A percentile compares a stretch with the other conserved stretches of the same genome.
phyloP scores from a whole-genome alignment of 2,329 filamentous ascomycete species.

The Fonsecaea monophora region DNA sequence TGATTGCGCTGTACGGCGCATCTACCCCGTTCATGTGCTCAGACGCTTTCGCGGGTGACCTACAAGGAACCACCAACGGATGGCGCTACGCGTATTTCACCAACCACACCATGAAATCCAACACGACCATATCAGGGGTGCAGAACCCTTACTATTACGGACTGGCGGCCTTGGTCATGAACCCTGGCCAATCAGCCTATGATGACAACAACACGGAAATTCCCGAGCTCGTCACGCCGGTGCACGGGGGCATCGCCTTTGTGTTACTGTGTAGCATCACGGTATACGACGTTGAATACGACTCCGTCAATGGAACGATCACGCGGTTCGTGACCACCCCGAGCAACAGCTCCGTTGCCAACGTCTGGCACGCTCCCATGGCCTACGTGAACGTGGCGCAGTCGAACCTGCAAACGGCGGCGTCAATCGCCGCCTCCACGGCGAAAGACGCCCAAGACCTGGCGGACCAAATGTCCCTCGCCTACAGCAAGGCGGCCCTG shows the following conservation, averaged over 20 bases:
- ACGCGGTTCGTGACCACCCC: conserved; percentile 13
- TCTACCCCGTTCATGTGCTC: conserved; percentile 25
- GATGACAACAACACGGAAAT: conserved; percentile 3
- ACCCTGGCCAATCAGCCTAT: neutral
- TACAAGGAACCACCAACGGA: conserved; percentile 10
- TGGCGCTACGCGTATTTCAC: neutral
- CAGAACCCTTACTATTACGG: conserved; percentile 5
- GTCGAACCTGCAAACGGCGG: neutral
- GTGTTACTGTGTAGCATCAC: conserved; percentile 39
- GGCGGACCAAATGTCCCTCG: neutral
- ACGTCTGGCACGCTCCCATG: neutral
- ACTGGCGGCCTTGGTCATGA: conserved; percentile 1
- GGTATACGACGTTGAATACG: conserved; percentile 40
- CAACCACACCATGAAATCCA: neutral
- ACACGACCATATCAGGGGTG: neutral
- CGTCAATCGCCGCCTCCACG: neutral
- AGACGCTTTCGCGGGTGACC: conserved; percentile 16
- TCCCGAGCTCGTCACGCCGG: conserved; percentile 18
- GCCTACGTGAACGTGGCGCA: neutral
- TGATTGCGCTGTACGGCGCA: conserved; percentile 22
- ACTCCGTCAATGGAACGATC: conserved; percentile 32
- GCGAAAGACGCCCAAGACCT: neutral
- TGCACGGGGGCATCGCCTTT: conserved; percentile 20
- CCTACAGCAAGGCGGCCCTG: conserved; percentile 7
- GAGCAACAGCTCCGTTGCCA: conserved; percentile 17